A percentile compares a stretch with the other conserved stretches of the same genome.
Evolutionary conservation across 2,329 filamentous ascomycete species (phyloP).

Genomic region (Colletotrichum camelliae): DNA sequence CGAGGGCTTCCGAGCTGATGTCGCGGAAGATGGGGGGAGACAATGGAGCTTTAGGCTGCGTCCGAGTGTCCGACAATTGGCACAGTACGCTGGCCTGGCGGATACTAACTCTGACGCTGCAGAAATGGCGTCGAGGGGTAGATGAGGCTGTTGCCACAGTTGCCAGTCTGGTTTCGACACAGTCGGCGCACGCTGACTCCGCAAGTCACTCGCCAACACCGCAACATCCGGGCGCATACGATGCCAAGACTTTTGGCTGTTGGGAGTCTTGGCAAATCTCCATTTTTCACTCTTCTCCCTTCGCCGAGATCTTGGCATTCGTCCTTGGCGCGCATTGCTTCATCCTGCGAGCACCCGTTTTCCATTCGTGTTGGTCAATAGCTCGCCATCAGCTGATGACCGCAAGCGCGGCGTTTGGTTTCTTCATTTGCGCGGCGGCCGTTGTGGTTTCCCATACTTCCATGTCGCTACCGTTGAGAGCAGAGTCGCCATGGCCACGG

Average conservation of each 20-base stretch:
- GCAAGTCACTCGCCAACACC: slow-evolving; percentile 13
- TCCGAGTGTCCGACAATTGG: background rate
- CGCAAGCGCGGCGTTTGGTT: slow-evolving; percentile 2
- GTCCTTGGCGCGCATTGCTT: slow-evolving; percentile 17
- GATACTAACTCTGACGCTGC: background rate
- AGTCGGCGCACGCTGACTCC: background rate
- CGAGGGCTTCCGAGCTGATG: slow-evolving; percentile 20
- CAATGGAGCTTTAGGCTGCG: background rate
- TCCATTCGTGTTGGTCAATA: slow-evolving; percentile 10
- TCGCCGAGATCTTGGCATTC: slow-evolving; percentile 17
- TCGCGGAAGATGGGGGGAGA: slow-evolving; percentile 5
- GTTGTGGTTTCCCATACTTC: background rate
- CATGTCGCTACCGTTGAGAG: background rate
- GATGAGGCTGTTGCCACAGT: background rate
- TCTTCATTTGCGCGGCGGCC: background rate
- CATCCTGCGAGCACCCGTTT: slow-evolving; percentile 17
- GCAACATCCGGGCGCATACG: slow-evolving; percentile 22
- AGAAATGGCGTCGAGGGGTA: background rate
- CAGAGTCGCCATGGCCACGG: background rate
- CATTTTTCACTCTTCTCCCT: slow-evolving; percentile 14
- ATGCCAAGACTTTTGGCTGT: slow-evolving; percentile 23
- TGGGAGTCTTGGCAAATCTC: slow-evolving; percentile 22
- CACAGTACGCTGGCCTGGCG: background rate
- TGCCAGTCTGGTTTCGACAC: background rate
- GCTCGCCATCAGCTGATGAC: slow-evolving; percentile 17